These are phyloP conservation scores for Scleroderma citrinum DNA, from an alignment of 768 basidiomycete species.

Conservation along the genomic window DNA sequence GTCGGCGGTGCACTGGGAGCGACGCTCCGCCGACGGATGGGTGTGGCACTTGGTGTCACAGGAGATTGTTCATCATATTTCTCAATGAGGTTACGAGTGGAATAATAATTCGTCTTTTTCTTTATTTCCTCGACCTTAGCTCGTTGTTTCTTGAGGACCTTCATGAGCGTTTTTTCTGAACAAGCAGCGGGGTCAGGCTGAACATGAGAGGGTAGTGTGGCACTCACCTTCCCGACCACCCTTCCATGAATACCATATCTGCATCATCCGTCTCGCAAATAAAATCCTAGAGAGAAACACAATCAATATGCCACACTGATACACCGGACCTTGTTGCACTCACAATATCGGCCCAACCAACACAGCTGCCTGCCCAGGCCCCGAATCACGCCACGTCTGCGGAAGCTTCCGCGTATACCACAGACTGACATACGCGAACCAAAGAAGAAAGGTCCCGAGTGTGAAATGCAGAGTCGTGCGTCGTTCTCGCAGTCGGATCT, in stretches of 20 bases:
- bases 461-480: constrained; percentile 73
- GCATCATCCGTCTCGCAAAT: constrained; percentile 74
- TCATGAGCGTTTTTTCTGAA: constrained; percentile 74
- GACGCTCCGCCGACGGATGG: constrained; percentile 38
- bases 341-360: constrained; percentile 75
- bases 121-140: constrained; percentile 92
- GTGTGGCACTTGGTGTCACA: constrained; percentile 23
- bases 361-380: constrained; percentile 42
- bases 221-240: constrained; percentile 70
- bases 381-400: constrained; percentile 19
- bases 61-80: constrained; percentile 69
- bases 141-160: constrained; percentile 71
- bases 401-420: constrained; percentile 68
- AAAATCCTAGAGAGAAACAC: constrained; percentile 44
- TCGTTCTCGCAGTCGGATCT: constrained; percentile 81
- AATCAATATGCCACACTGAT: background rate
- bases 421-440: constrained; percentile 65
- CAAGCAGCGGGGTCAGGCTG: too few relatives aligned
- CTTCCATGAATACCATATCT: constrained; percentile 77
- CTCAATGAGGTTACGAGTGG: constrained; percentile 84
- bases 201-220: too few relatives aligned
- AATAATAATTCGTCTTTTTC: constrained; percentile 95
- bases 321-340: constrained; percentile 26
- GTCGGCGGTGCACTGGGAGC: constrained; percentile 27
- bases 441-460: constrained; percentile 66